These are phyloP conservation scores for Moricandia moricandioides DNA, from an alignment of 345 rosid genomes.

Conservation along the genomic window DNA sequence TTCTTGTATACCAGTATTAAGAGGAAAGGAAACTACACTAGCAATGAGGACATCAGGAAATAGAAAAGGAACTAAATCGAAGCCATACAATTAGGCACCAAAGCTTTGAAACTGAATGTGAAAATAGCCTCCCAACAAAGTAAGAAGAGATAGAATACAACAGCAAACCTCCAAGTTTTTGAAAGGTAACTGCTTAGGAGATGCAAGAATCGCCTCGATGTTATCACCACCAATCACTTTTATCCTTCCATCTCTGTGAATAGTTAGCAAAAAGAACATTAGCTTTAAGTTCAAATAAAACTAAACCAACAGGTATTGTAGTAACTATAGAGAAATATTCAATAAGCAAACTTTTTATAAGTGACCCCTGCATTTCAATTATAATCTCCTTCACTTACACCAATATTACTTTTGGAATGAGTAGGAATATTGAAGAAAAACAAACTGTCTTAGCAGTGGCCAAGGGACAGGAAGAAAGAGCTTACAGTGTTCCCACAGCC, in stretches of 20 bases:
- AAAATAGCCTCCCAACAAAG: slow-evolving; percentile 9
- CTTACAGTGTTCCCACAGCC: slow-evolving; percentile 84
- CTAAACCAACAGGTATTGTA: slow-evolving; percentile 3
- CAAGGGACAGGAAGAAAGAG: neutral
- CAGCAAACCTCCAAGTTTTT: slow-evolving; percentile 72
- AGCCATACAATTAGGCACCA: slow-evolving; percentile 17
- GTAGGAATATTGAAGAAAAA: neutral
- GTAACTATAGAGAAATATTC: slow-evolving; percentile 4
- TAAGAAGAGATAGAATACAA: slow-evolving; percentile 20
- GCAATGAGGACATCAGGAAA: slow-evolving; percentile 8
- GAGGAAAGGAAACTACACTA: slow-evolving; percentile 4
- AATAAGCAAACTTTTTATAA: neutral
- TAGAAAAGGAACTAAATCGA: neutral
- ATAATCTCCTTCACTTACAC: neutral
- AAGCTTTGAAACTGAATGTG: neutral
- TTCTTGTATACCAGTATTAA: slow-evolving; percentile 11
- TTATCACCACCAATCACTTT: slow-evolving; percentile 81
- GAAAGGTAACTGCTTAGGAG: slow-evolving; percentile 66
- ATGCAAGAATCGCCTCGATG: slow-evolving; percentile 72
- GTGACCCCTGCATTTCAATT: neutral
- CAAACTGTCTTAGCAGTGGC: neutral
- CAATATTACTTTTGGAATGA: no score
- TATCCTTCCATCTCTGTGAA: slow-evolving; percentile 78
- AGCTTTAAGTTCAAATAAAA: neutral
- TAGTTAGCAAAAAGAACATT: slow-evolving; percentile 7